phyloP scores from a whole-genome alignment of 371 early-diverging fungal genomes.

The Umbelopsis sp. region DNA sequence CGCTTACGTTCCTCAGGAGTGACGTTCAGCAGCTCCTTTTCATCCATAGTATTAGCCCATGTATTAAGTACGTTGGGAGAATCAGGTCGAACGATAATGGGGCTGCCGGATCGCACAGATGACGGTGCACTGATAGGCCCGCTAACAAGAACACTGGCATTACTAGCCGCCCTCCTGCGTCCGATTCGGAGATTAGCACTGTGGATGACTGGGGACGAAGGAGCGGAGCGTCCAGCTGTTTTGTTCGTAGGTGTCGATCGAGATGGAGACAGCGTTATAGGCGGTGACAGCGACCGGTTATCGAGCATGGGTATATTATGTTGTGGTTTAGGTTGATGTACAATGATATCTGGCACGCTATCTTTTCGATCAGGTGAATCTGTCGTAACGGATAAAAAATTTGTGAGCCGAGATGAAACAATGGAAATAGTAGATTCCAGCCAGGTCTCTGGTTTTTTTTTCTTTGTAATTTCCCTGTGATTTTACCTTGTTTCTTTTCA shows the following conservation, averaged over 20 bases:
- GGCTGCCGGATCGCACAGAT: neutral
- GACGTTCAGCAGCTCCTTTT: conserved; percentile 39
- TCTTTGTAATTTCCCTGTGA: too few relatives aligned
- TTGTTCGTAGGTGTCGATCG: conserved; percentile 5
- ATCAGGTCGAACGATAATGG: conserved; percentile 20
- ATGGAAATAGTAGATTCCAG: too few relatives aligned
- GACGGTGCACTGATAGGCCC: neutral
- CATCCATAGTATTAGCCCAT: conserved; percentile 56
- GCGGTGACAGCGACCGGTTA: neutral
- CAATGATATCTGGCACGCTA: neutral
- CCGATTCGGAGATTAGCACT: conserved; percentile 19
- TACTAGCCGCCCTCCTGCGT: conserved; percentile 50
- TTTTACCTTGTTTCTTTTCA: conserved; percentile 27
- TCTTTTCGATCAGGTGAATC: neutral
- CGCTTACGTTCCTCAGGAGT: conserved; percentile 72
- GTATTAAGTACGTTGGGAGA: conserved; percentile 33
- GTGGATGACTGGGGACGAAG: conserved; percentile 5
- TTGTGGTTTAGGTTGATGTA: conserved; percentile 12
- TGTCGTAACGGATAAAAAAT: too few relatives aligned
- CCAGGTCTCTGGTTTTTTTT: too few relatives aligned
- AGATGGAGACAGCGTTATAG: neutral
- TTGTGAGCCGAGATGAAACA: too few relatives aligned
- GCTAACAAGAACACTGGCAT: conserved; percentile 29
- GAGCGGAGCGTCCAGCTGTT: neutral
- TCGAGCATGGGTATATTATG: conserved; percentile 16